Evolutionary conservation across 331 rosid genomes (phyloP), one percentile per base, ranked within the genome.

Genomic region (Malus hybrid): DNA sequence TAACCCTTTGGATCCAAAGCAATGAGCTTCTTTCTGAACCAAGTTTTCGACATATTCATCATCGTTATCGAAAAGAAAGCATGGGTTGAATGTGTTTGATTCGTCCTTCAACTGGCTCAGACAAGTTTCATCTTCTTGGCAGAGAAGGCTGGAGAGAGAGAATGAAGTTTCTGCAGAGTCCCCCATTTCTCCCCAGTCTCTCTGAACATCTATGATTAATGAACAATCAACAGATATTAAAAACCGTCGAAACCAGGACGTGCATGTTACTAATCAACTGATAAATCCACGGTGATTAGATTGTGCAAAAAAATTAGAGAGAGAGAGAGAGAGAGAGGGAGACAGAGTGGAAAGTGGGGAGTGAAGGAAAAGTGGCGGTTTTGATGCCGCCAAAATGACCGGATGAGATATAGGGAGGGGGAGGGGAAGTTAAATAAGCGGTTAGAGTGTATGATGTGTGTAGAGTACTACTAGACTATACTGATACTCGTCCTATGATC

Each of bases 371-470:
- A 81, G 82, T 46, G 80, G 89, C 88, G 82, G 87, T 77, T 90
- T 87, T 87, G 74, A 88, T 90, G 96, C 96, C 97, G 97, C 97
- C 97, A 92, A 92, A 92, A 82, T 76, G 80, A 85, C 80, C 66
- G 85, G 83, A 85, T 75, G 87, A 78, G 83, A 81, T 84, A 69
- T 79, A 84, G 63, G 63, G 57, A 52, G 20, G 19, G 57, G 20
- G 77, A 74, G 83, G 76, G 85, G 80, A 82, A 46, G 89, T 84
- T 77, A 79, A 80, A 83, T 72, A 79, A 77, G 82, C 83, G 46
- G 93, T 86, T 83, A 67, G 46, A 46, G 33, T 55, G 70, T 63
- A 44, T 14, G n/a, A 5, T 22, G 22, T 34, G 70, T 57, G 36
- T 15, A 53, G 15, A 33, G 18, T 34, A 26, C 61, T 32, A 69